These are phyloP conservation scores for Ilyonectria sp. DNA, from an alignment of 2,329 filamentous ascomycete species.

Conservation along the genomic window DNA sequence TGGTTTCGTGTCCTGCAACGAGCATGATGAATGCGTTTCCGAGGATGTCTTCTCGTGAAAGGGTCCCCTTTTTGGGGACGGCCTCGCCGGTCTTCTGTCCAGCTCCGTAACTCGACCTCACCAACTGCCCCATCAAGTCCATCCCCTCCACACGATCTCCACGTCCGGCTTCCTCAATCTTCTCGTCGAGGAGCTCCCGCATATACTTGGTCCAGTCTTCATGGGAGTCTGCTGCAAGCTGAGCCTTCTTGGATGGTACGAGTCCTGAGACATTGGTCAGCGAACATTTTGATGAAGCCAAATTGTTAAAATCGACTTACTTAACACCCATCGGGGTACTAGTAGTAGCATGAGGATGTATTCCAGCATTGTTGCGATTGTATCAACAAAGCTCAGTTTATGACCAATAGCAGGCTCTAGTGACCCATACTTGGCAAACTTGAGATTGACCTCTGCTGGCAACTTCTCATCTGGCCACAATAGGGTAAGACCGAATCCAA, in stretches of 20 bases:
- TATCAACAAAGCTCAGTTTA: constrained; percentile 76
- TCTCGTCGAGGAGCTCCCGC: constrained; percentile 76
- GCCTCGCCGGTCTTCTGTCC: constrained; percentile 9
- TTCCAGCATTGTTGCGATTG: constrained; percentile 73
- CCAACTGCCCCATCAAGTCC: constrained; percentile 68
- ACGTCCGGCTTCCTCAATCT: constrained; percentile 61
- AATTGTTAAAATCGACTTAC: constrained; percentile 50
- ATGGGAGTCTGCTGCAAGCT: constrained; percentile 68
- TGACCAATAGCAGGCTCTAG: constrained; percentile 66
- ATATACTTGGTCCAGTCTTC: constrained; percentile 79
- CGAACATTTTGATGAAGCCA: background rate
- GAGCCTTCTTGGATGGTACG: constrained; percentile 67
- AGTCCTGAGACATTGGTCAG: constrained; percentile 49
- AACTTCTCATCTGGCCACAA: constrained; percentile 75
- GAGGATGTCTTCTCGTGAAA: constrained; percentile 77
- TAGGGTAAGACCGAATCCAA: constrained; percentile 78
- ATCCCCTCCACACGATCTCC: constrained; percentile 60
- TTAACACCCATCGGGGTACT: constrained; percentile 70
- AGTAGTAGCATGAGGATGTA: constrained; percentile 75
- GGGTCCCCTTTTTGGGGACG: constrained; percentile 50
- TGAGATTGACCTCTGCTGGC: constrained; percentile 59
- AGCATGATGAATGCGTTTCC: constrained; percentile 80
- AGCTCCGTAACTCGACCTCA: constrained; percentile 57
- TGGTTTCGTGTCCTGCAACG: constrained; percentile 86
- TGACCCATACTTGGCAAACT: constrained; percentile 64